Evolutionary conservation across 345 rosid genomes (phyloP).

Genomic region (Eutrema yunnanense): DNA sequence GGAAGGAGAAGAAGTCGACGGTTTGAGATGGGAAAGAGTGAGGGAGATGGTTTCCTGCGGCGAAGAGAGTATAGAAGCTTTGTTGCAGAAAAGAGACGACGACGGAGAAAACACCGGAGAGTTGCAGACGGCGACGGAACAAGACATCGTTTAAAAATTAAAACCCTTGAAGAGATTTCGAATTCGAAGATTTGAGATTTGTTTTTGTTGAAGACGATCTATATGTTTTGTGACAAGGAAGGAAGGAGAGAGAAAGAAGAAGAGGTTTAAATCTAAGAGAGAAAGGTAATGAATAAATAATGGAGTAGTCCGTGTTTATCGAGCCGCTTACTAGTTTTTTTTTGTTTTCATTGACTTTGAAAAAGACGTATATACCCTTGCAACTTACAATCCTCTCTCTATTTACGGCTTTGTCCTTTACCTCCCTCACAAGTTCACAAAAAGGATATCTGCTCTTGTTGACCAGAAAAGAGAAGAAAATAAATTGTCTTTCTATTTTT

Average conservation of each 20-base stretch:
- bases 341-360: conserved; percentile 2
- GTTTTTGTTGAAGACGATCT: not conserved
- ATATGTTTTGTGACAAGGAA: not conserved
- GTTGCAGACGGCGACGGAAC: conserved; percentile 61
- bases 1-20: conserved; percentile 31
- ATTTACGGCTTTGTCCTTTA: not conserved
- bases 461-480: not conserved
- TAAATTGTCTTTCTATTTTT: too few relatives aligned
- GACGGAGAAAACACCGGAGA: conserved; percentile 88
- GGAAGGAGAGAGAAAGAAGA: not conserved
- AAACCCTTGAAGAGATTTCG: not conserved
- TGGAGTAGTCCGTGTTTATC: conserved; percentile 23
- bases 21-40: conserved; percentile 43
- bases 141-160: conserved; percentile 39
- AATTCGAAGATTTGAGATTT: not conserved
- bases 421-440: too few relatives aligned
- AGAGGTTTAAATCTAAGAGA: conserved; percentile 11
- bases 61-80: conserved; percentile 30
- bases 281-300: not conserved
- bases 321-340: not conserved
- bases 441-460: not conserved
- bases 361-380: conserved; percentile 6
- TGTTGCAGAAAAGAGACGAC: conserved; percentile 60
- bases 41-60: conserved; percentile 39
- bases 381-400: not conserved